A percentile compares a stretch with the other conserved stretches of the same genome.
Evolutionary conservation across 371 early-diverging fungal species (phyloP).

Genomic region (Entomophthora muscae): DNA sequence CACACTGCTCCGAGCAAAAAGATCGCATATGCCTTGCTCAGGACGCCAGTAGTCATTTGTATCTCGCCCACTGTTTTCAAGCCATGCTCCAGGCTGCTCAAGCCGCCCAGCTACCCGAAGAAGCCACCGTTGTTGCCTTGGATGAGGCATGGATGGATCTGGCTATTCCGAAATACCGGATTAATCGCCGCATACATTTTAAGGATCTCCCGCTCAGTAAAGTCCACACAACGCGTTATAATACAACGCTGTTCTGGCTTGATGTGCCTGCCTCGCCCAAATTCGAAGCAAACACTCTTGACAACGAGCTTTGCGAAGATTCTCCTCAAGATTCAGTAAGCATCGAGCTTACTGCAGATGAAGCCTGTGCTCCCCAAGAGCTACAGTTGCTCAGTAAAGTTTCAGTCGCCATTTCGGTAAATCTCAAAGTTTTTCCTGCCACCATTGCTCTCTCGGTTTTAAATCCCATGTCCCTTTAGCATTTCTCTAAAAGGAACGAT

Average conservation of each 20-base stretch:
- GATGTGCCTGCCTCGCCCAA: background rate
- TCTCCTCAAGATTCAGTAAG: background rate
- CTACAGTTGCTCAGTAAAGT: background rate
- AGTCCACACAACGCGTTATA: background rate
- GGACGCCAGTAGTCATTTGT: conserved; percentile 57
- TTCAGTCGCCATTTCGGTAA: background rate
- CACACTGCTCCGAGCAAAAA: conserved; percentile 66
- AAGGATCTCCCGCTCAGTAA: background rate
- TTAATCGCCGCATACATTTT: background rate
- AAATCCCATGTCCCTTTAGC: background rate
- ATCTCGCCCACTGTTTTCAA: conserved; percentile 41
- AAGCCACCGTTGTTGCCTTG: background rate
- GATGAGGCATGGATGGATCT: background rate
- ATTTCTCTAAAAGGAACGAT: too few relatives aligned
- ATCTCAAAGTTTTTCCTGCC: background rate
- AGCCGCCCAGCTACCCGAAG: conserved; percentile 10
- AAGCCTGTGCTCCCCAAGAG: background rate
- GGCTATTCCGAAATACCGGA: background rate
- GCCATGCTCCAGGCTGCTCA: conserved; percentile 19
- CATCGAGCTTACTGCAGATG: background rate
- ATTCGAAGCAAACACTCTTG: background rate
- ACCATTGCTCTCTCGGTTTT: background rate
- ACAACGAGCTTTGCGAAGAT: background rate
- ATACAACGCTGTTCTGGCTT: background rate
- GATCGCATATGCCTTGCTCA: conserved; percentile 64